Conservation (phyloP, 2,329 filamentous ascomycete genomes). For the Venturia pyrina region DNA sequence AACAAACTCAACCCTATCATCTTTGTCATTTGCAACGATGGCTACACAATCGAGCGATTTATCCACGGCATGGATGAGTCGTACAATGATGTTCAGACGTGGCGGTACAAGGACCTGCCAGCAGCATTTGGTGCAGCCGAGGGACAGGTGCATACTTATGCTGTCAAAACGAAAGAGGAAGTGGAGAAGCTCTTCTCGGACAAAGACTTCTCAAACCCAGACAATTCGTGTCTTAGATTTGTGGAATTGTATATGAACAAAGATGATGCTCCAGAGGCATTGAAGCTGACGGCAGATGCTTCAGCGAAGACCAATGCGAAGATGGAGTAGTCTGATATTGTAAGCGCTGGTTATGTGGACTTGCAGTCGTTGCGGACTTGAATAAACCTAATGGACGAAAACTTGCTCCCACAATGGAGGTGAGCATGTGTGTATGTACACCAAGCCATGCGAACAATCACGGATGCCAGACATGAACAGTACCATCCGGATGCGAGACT, state of each 20-base stretch:
- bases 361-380: no score
- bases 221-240: conserved; percentile 48
- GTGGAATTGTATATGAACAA: conserved; percentile 75
- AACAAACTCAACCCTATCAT: conserved; percentile 67
- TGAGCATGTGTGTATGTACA: no score
- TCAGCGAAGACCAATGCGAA: conserved; percentile 50
- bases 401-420: no score
- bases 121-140: conserved; percentile 55
- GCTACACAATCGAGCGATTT: conserved; percentile 80
- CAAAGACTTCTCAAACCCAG: conserved; percentile 43
- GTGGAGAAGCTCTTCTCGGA: conserved; percentile 56
- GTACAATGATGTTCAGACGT: conserved; percentile 73
- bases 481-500: not conserved
- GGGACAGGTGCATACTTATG: conserved; percentile 50
- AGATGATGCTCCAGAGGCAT: conserved; percentile 62
- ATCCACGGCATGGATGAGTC: conserved; percentile 72
- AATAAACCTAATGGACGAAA: no score
- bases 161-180: conserved; percentile 59
- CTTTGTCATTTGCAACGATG: conserved; percentile 79
- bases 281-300: conserved; percentile 61
- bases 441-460: no score
- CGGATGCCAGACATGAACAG: no score
- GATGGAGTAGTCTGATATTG: not conserved
- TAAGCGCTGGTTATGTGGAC: no score
- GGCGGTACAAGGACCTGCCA: conserved; percentile 63